Evolutionary conservation across 441 rosid species (phyloP), one percentile per base, ranked within the genome.

Genomic region (Viola pubescens): DNA sequence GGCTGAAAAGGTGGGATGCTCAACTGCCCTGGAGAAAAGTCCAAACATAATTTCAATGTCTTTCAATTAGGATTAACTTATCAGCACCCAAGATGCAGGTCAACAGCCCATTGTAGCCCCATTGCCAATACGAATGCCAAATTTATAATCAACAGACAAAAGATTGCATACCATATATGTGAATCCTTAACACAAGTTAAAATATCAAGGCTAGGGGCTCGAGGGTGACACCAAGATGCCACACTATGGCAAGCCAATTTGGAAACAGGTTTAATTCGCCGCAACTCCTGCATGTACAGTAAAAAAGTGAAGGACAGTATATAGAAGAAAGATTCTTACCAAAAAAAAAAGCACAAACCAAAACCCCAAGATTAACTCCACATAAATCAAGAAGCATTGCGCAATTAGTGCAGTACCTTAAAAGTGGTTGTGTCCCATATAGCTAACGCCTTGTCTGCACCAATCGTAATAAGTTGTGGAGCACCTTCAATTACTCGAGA

Each of bases 171-270:
- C 99, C 97, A 94, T 80, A 90, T 88, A 78, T 86, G 97, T 58
- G 99, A 94, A 85, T 94, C 99, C 80, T 94, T 94, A 61, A 86
- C 97, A 37, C 97, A 90, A 63, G 94, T 85, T 68, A 94, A 82
- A 57, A 94, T 90, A 75, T 94, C 96, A 44, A 94, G 95, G 78
- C 90, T 94, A 65, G 99, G 99, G 66, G 99, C 99, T 73, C 99
- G 85, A 69, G 99, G 99, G 70, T 88, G 97, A 73, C 99, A 90
- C 99, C 99, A 94, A 66, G 97, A 94, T 73, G 97, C 88, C 73
- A 94, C 85, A 70, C 99, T 94, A 62, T 94, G 96, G 76, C 96
- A 94, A 55, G 98, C 89, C 73, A 88, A 82, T 77, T 75, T 94
- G 48, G 96, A 83, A 63, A 89, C 97, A 65, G 99, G 99, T 79